These are phyloP conservation scores for Capsicum baccatum DNA, from an alignment of 257 asterid genomes.

Conservation along the genomic window DNA sequence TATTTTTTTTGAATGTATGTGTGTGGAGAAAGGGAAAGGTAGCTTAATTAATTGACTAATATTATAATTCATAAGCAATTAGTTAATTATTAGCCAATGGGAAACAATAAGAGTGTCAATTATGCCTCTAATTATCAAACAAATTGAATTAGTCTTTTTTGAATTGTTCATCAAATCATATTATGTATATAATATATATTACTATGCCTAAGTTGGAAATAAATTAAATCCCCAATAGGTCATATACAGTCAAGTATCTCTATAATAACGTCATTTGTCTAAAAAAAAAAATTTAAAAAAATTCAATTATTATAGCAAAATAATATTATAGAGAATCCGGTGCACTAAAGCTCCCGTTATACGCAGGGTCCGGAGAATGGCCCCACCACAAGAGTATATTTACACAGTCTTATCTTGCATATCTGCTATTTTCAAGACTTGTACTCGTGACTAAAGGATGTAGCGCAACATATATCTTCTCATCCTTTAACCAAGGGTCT, in stretches of 20 bases:
- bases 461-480: too few species aligned
- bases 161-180: not conserved
- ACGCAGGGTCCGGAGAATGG: too few species aligned
- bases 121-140: not conserved
- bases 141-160: not conserved
- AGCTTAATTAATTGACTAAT: not conserved
- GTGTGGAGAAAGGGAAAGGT: not conserved
- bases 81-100: not conserved
- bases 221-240: not conserved
- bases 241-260: too few species aligned
- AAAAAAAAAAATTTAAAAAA: too few species aligned
- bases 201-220: not conserved
- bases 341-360: too few species aligned
- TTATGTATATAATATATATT: not conserved
- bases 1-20: not conserved
- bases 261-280: not conserved
- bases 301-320: not conserved
- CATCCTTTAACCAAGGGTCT: too few species aligned
- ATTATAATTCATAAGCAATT: not conserved
- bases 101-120: slow-evolving; percentile 5
- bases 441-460: too few species aligned
- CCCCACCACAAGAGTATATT: too few species aligned
- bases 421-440: too few species aligned
- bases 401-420: too few species aligned
- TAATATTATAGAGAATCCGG: not conserved